Evolutionary conservation across 2,329 filamentous ascomycete genomes (phyloP), one percentile per base, ranked within the genome.

Genomic region (Scedosporium aurantiacum): DNA sequence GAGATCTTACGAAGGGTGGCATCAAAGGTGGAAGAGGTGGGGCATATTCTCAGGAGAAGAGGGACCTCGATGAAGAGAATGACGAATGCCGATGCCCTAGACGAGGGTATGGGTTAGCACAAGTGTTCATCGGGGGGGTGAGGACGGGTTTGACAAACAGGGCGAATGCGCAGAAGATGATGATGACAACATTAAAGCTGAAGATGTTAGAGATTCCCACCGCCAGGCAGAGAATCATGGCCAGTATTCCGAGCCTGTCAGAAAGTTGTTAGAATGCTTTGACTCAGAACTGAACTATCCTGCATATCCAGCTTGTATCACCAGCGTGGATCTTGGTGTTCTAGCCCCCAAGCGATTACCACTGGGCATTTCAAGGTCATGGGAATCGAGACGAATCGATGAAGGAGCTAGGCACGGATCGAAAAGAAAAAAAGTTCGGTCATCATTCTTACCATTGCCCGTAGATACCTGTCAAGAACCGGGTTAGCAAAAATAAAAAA

Each of bases 41-140:
- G 94, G 79, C 94, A 99, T 78, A 99, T 97, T 76, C 94, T 90
- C 64, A 99, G 87, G 62, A 99, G 89, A 63, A 97, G 87, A 28
- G 94, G 94, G 18, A 99, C 87, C 75, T 99, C 90, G 71, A 93
- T 82, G 76, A 94, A 94, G 70, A 94, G 78, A 70, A 94, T 88
- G 68, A 92, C 69, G 68, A 91, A 84, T 14, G 85, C 82, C 58
- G 82, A 91, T 63, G 82, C 78, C 54, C 90, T 93, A 67, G 47
- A 40, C 4, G 16, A 3, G 27, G 12, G 14, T 5, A 55, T 41
- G 27, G 7, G 40, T 28, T 4, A 16, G 40, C 21, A 52, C 43
- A n/a, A 14, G 25, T 61, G 3, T 60, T 21, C 10, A 5, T 5
- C 6, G 14, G 37, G 50, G 45, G n/a, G 47, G 18, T 28, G 45